Conservation (phyloP, 2,329 filamentous ascomycete genomes). For the Nothopassalora personata region DNA sequence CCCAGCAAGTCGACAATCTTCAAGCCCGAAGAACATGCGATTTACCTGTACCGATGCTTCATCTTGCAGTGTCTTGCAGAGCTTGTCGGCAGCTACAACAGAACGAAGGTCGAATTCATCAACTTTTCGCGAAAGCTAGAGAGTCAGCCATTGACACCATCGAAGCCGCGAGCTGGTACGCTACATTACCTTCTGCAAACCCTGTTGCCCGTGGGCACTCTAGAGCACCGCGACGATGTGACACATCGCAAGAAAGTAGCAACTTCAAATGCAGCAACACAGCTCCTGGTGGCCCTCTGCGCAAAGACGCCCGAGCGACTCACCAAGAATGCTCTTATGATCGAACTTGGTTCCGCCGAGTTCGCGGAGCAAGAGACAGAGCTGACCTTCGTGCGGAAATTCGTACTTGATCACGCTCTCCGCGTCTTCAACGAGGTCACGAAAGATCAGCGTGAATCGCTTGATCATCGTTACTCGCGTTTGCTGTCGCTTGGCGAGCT, state of each 20-base stretch:
- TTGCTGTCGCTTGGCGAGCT: constrained; percentile 84
- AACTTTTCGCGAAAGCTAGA: constrained; percentile 94
- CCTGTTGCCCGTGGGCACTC: constrained; percentile 61
- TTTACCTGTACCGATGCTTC: constrained; percentile 95
- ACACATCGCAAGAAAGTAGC: constrained; percentile 76
- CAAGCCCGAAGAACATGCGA: constrained; percentile 88
- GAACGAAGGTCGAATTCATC: constrained; percentile 97
- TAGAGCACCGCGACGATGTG: constrained; percentile 68
- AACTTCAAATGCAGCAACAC: constrained; percentile 80
- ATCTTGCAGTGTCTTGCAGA: constrained; percentile 87
- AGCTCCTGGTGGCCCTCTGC: constrained; percentile 79
- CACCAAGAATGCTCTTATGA: constrained; percentile 23
- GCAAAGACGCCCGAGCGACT: constrained; percentile 78
- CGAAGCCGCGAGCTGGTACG: constrained; percentile 87
- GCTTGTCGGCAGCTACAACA: constrained; percentile 83
- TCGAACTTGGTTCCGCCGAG: constrained; percentile 19
- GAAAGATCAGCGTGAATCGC: constrained; percentile 78
- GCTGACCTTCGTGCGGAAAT: constrained; percentile 85
- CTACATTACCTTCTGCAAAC: constrained; percentile 89
- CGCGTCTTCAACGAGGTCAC: constrained; percentile 92
- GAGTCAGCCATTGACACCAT: constrained; percentile 75
- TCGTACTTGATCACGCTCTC: constrained; percentile 87
- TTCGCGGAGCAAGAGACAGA: constrained; percentile 72
- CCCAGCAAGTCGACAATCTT: constrained; percentile 63
- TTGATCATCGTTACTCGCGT: constrained; percentile 81